These are phyloP conservation scores for Jatropha podagrica DNA, from an alignment of 441 rosid species.

Conservation along the genomic window DNA sequence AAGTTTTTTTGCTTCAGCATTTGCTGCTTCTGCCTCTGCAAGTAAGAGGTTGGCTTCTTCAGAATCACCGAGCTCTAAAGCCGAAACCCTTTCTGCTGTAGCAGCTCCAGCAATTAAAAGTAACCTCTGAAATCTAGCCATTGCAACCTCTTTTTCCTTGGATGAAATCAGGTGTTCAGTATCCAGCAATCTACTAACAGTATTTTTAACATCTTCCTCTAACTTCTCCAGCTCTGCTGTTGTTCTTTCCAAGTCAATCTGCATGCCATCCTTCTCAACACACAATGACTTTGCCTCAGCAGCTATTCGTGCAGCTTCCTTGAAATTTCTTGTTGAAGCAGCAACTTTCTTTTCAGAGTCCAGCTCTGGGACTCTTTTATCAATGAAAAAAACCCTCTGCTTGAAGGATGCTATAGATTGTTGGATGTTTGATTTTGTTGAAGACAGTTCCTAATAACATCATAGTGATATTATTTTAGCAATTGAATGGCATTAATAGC, in stretches of 20 bases:
- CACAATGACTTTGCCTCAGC: slow-evolving; percentile 80
- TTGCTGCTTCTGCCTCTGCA: slow-evolving; percentile 77
- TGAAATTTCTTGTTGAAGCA: slow-evolving; percentile 83
- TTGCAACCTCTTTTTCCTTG: slow-evolving; percentile 70
- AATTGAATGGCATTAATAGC: not conserved
- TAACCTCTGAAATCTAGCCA: slow-evolving; percentile 72
- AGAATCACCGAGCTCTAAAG: slow-evolving; percentile 59
- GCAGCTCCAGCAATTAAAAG: slow-evolving; percentile 61
- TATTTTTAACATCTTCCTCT: slow-evolving; percentile 60
- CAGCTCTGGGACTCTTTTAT: slow-evolving; percentile 77
- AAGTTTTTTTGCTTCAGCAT: slow-evolving; percentile 64
- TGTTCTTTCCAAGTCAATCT: slow-evolving; percentile 54
- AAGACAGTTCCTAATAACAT: slow-evolving; percentile 63
- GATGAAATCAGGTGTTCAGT: slow-evolving; percentile 52
- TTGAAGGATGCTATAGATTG: slow-evolving; percentile 68
- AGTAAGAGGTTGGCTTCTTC: slow-evolving; percentile 78
- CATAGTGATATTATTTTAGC: slow-evolving; percentile 8
- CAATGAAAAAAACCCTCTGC: slow-evolving; percentile 72
- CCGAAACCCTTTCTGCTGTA: slow-evolving; percentile 74
- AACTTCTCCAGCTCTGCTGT: slow-evolving; percentile 47
- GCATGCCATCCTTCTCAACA: slow-evolving; percentile 60
- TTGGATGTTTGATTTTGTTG: slow-evolving; percentile 75
- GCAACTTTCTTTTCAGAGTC: slow-evolving; percentile 93
- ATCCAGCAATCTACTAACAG: slow-evolving; percentile 57
- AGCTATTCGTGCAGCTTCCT: slow-evolving; percentile 89